Evolutionary conservation across 2,329 filamentous ascomycete species (phyloP).

Genomic region (Trichoderma harzianum): DNA sequence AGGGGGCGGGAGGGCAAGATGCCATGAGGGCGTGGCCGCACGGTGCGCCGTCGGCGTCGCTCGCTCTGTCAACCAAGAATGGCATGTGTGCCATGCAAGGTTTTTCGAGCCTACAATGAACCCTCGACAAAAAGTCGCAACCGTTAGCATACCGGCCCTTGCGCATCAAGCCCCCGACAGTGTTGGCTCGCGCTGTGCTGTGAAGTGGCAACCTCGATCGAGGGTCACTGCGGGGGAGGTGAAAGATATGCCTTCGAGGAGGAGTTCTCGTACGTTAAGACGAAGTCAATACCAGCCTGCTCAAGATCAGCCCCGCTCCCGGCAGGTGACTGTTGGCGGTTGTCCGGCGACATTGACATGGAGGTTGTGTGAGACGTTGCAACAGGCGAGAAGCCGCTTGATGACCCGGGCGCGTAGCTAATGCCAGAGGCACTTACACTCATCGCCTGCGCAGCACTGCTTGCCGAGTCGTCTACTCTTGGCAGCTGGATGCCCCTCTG

Average conservation of each 20-base stretch:
- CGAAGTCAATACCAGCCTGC: conserved; percentile 83
- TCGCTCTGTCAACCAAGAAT: conserved; percentile 63
- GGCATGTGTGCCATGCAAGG: conserved; percentile 92
- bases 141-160: conserved; percentile 42
- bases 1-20: conserved; percentile 72
- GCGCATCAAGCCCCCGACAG: conserved; percentile 18
- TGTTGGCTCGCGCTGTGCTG: conserved; percentile 17
- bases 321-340: conserved; percentile 27
- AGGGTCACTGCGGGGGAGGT: conserved; percentile 53
- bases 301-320: conserved; percentile 64
- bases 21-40: conserved; percentile 94
- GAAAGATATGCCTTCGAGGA: conserved; percentile 63
- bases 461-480: conserved; percentile 41
- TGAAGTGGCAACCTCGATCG: conserved; percentile 7
- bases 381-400: conserved; percentile 46
- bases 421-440: conserved; percentile 57
- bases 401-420: conserved; percentile 54
- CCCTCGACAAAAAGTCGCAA: conserved; percentile 36
- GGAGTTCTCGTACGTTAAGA: conserved; percentile 74
- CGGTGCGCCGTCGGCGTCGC: conserved; percentile 60
- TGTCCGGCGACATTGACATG: conserved; percentile 37
- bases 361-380: conserved; percentile 43
- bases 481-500: conserved; percentile 49
- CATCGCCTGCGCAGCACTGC: conserved; percentile 45
- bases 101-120: conserved; percentile 71